These are phyloP conservation scores for Kwoniella sp. DNA, from an alignment of 768 basidiomycete species.

Conservation along the genomic window DNA sequence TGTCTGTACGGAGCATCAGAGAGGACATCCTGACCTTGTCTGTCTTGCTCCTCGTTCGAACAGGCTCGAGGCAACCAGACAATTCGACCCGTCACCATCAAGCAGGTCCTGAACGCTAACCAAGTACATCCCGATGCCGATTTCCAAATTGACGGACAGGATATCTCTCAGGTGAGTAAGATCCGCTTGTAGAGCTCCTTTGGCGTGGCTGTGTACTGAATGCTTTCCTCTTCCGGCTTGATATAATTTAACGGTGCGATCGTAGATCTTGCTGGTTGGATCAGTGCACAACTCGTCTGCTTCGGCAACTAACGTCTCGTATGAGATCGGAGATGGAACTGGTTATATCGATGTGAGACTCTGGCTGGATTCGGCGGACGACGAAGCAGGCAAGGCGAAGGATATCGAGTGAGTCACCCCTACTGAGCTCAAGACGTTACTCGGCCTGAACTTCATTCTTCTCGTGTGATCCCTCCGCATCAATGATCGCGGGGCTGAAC, in stretches of 20 bases:
- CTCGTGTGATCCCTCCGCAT: too few relatives aligned
- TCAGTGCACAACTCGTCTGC: constrained; percentile 69
- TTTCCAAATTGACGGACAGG: constrained; percentile 77
- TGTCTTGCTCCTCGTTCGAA: too few relatives aligned
- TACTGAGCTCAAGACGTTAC: background rate
- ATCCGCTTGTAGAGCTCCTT: background rate
- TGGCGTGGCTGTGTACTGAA: too few relatives aligned
- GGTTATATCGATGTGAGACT: constrained; percentile 57
- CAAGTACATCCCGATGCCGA: constrained; percentile 87
- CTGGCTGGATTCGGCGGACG: constrained; percentile 76
- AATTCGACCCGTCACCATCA: constrained; percentile 73
- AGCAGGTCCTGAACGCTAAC: constrained; percentile 72
- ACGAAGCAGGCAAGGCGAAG: constrained; percentile 57
- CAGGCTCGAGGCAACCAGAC: constrained; percentile 53
- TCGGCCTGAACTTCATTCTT: background rate
- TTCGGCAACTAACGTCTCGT: constrained; percentile 79
- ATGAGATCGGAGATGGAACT: constrained; percentile 82
- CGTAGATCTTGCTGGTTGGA: constrained; percentile 72
- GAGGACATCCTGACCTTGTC: constrained; percentile 8
- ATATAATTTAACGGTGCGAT: constrained; percentile 8
- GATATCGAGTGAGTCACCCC: constrained; percentile 53
- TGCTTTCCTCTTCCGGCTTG: background rate
- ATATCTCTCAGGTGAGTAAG: constrained; percentile 72
- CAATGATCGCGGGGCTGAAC: background rate
- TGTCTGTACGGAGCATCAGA: too few relatives aligned